A percentile compares a stretch with the other conserved stretches of the same genome.
Evolutionary conservation across 2,329 filamentous ascomycete genomes (phyloP).

Genomic region (Phialophora chinensis): DNA sequence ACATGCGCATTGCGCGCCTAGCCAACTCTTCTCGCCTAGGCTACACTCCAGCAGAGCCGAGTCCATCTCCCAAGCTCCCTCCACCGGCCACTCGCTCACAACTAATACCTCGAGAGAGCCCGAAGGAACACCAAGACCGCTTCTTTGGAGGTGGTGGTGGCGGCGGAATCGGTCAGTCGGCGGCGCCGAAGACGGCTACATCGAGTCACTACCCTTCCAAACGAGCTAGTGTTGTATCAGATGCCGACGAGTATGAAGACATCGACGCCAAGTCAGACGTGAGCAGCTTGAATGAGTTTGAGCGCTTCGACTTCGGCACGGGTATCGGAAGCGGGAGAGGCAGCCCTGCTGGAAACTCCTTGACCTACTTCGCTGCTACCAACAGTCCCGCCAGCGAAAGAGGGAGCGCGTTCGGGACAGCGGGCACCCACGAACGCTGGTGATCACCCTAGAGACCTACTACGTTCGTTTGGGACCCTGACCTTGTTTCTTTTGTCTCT

Average conservation of each 20-base stretch:
- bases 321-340: constrained; percentile 28
- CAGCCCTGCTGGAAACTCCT: constrained; percentile 27
- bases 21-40: constrained; percentile 36
- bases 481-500: constrained; percentile 7
- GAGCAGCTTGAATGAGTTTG: constrained; percentile 39
- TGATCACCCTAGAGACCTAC: constrained; percentile 16
- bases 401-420: constrained; percentile 30
- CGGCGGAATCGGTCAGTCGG: constrained; percentile 6
- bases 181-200: constrained; percentile 6
- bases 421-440: constrained; percentile 30
- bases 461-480: neutral
- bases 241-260: constrained; percentile 39
- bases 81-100: constrained; percentile 37
- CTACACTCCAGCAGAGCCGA: constrained; percentile 30
- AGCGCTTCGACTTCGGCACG: constrained; percentile 36
- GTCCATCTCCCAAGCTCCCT: constrained; percentile 36
- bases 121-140: constrained; percentile 23
- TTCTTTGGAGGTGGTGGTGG: constrained; percentile 21
- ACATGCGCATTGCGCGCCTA: constrained; percentile 38
- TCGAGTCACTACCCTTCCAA: constrained; percentile 9
- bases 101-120: constrained; percentile 34
- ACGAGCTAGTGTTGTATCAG: constrained; percentile 32
- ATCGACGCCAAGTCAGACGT: constrained; percentile 40
- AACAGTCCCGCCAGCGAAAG: constrained; percentile 28
- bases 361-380: constrained; percentile 31